Evolutionary conservation across 345 rosid species (phyloP), one percentile per base, ranked within the genome.

Genomic region (Pseudoturritis turrita): DNA sequence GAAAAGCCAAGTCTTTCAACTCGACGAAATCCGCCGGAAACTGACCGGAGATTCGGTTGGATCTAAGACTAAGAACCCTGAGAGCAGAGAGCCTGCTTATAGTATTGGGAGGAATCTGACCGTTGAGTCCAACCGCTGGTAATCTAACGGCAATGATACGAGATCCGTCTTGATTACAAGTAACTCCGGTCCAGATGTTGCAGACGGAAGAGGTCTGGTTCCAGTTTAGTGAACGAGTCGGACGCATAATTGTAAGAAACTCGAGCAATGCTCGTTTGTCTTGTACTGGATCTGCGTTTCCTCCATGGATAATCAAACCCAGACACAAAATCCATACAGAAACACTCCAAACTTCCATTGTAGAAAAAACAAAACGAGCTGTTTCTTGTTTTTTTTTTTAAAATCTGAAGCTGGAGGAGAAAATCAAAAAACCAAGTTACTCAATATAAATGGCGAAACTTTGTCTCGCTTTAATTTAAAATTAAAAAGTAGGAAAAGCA

Each of bases 241-340:
- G 97, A 26, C 75, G 82, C 73, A 88, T 78, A 7, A 73, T 73
- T 68, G 61, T 81, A 15, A 79, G 77, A 53, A 94, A 94, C 70
- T 89, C 96, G n/a, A 91, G 88, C 74, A 94, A 81, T 71, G 97
- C 96, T 35, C 79, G 84, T 84, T 81, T 94, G 74, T 94, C 98
- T 60, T 85, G 85, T 10, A 65, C 78, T 40, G 85, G 88, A 67
- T 85, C 90, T 53, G 90, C 70, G 41, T 73, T 76, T 66, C 57
- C 86, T 50, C 61, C 73, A 23, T 51, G 28, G 68, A 70, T 1
- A 47, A 74, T 6, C 35, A 81, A 56, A 79, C 77, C 76, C 23
- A 83, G 35, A 45, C 57, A 62, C 31, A 80, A 23, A 45, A 76
- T 17, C 36, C 65, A 76, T 62, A 77, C 60, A 50, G 73, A 70